These are phyloP conservation scores for Acmispon strigosus DNA, from an alignment of 306 rosid species.

Conservation along the genomic window DNA sequence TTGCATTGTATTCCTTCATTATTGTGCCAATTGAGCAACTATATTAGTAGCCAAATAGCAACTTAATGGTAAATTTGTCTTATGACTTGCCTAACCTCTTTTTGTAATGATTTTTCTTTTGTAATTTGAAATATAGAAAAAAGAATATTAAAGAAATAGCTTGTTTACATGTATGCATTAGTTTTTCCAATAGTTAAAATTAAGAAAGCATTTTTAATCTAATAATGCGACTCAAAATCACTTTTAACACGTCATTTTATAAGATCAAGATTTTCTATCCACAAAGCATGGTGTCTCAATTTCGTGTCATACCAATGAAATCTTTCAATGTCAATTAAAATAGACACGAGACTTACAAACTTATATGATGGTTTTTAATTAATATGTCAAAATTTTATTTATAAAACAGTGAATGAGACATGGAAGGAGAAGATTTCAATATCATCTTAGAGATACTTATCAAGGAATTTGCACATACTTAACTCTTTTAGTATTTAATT, in stretches of 20 bases:
- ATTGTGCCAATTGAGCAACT: neutral
- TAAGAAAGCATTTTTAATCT: neutral
- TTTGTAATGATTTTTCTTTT: neutral
- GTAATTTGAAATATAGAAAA: neutral
- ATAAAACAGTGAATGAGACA: too few species aligned
- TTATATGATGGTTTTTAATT: too few species aligned
- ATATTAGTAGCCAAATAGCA: neutral
- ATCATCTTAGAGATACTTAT: too few species aligned
- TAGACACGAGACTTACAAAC: too few species aligned
- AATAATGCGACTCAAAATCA: neutral
- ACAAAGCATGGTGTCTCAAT: too few species aligned
- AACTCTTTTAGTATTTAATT: neutral
- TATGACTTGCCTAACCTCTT: neutral
- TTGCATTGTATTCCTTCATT: constrained; percentile 64
- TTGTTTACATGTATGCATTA: neutral
- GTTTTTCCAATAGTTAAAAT: neutral
- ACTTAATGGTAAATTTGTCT: neutral
- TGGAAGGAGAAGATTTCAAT: too few species aligned
- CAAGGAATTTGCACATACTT: neutral
- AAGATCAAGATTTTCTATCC: too few species aligned
- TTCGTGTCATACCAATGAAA: too few species aligned
- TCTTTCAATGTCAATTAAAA: too few species aligned
- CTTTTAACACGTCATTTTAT: too few species aligned
- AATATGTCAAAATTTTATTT: too few species aligned
- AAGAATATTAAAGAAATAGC: neutral